These are phyloP conservation scores for Lentinula boryana DNA, from an alignment of 768 basidiomycete species.

Conservation along the genomic window DNA sequence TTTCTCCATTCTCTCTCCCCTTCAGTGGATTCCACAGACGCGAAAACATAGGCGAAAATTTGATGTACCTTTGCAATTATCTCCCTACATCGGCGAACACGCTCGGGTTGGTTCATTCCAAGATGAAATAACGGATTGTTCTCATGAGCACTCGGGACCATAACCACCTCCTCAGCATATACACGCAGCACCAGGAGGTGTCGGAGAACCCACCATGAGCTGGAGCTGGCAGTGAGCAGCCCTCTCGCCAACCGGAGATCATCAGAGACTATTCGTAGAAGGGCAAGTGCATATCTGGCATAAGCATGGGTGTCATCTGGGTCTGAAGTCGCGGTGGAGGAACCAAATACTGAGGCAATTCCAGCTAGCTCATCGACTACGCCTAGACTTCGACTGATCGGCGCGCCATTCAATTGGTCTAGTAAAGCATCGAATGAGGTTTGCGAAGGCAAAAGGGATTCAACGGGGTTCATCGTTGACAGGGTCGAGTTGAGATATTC, in stretches of 20 bases:
- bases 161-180: conserved; percentile 57
- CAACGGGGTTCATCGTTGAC: background rate
- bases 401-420: conserved; percentile 23
- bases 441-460: conserved; percentile 25
- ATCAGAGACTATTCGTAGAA: conserved; percentile 48
- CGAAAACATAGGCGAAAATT: conserved; percentile 59
- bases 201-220: conserved; percentile 69
- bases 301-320: conserved; percentile 51
- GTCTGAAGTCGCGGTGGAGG: conserved; percentile 9
- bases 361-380: conserved; percentile 41
- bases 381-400: conserved; percentile 33
- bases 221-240: conserved; percentile 10
- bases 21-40: conserved; percentile 34
- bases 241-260: conserved; percentile 57
- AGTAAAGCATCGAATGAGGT: conserved; percentile 29
- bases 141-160: conserved; percentile 36
- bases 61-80: conserved; percentile 43
- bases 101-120: background rate
- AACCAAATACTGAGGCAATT: conserved; percentile 39
- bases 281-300: conserved; percentile 51
- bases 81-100: conserved; percentile 22
- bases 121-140: background rate
- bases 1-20: conserved; percentile 26
- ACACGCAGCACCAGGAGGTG: conserved; percentile 61
- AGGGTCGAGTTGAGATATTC: background rate